A percentile compares a stretch with the other conserved stretches of the same genome.
phyloP scores from a whole-genome alignment of 306 rosid genomes.

The Trifolium fragiferum region DNA sequence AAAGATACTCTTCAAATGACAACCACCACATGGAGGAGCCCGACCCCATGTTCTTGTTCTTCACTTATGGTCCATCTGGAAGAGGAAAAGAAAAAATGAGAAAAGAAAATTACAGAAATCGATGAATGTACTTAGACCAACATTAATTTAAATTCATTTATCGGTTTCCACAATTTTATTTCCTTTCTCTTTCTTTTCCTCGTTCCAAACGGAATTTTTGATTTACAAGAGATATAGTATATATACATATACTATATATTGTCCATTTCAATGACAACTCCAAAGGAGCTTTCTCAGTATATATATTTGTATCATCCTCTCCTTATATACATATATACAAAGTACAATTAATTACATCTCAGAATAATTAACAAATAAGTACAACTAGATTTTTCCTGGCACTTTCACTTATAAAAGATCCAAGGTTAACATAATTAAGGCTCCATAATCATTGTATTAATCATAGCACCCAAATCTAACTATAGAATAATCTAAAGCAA shows the following conservation, averaged over 20 bases:
- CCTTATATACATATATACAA: background rate
- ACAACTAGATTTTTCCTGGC: slow-evolving; percentile 45
- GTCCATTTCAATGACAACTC: slow-evolving; percentile 20
- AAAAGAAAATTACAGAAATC: no score
- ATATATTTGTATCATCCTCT: slow-evolving; percentile 11
- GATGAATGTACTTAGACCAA: no score
- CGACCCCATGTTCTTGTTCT: slow-evolving; percentile 57
- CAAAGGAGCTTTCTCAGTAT: slow-evolving; percentile 41
- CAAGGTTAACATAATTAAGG: slow-evolving; percentile 12
- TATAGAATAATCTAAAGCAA: slow-evolving; percentile 35
- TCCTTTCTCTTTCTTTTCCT: no score
- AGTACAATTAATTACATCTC: slow-evolving; percentile 36
- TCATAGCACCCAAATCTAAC: slow-evolving; percentile 46
- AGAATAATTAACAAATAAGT: background rate
- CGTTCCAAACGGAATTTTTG: no score
- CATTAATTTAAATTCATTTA: no score
- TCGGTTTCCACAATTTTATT: no score
- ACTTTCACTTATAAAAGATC: slow-evolving; percentile 44
- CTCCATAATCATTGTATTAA: slow-evolving; percentile 50
- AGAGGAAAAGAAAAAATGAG: no score
- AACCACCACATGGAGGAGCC: slow-evolving; percentile 69
- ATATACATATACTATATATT: background rate
- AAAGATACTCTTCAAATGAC: slow-evolving; percentile 58
- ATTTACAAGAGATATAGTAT: background rate
- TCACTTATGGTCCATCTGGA: no score